Evolutionary conservation across 352 stramenopile species (phyloP), one percentile per base, ranked within the genome.

Genomic region (Globisporangium cederbergense): DNA sequence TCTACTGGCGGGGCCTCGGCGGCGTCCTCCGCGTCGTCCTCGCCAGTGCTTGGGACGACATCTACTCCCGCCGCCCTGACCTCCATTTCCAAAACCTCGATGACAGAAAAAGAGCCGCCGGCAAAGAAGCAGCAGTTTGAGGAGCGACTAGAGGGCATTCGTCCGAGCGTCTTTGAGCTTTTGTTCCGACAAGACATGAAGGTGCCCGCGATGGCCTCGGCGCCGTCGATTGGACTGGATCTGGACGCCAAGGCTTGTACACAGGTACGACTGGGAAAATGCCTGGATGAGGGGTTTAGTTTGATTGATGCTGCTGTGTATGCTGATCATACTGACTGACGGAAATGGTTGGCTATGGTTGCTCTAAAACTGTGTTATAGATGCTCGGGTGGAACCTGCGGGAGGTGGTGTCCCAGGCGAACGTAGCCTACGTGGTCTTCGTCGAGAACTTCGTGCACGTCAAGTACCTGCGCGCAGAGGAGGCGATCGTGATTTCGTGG

Each of bases 121-220:
- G 25, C 28, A 5, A 56, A 60, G 38, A 68, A 61, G 3, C 72
- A 79, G 53, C 55, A 45, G 10, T 89, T 86, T 40, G 77, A 90
- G 28, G 76, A 88, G 55, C 77, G 74, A 9, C 51, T 92, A 32
- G 79, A 92, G 52, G 83, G 83, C n/a, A 73, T 92, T 4, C 79
- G 80, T 32, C 68, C 71, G 14, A 88, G 77, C 36, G 70, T 83
- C 8, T 89, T 90, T 63, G 81, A 83, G 51, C 58, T 88, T 32
- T 53, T 92, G 22, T 83, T 87, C 57, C 74, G 73, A 32, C 78
- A 80, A 42, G 71, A 83, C 30, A 79, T 70, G 47, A 81, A 67
- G 40, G 64, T 68, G 30, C 72, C 79, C 34, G 58, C 66, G 16
- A 70, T 73, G 38, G 64, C 69, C 10, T 66, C 74, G 3, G 60